Evolutionary conservation across 2,329 filamentous ascomycete species (phyloP).

Genomic region (Colletotrichum acutatum): DNA sequence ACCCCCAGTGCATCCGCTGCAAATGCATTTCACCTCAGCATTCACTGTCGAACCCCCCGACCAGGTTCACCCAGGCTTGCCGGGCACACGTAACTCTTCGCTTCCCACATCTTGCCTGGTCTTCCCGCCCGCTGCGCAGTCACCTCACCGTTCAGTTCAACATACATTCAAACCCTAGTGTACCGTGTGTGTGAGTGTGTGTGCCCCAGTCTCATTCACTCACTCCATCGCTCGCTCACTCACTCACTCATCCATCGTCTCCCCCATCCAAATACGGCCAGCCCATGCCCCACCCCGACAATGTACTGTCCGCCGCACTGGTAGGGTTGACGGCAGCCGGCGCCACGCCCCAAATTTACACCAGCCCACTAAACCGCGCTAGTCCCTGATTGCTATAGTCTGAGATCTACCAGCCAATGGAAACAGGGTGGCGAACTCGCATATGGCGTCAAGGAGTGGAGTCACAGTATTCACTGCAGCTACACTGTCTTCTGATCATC

Average conservation of each 20-base stretch:
- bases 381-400: slow-evolving; percentile 26
- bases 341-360: slow-evolving; percentile 37
- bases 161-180: not conserved
- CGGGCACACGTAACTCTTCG: slow-evolving; percentile 19
- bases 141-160: not conserved
- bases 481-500: slow-evolving; percentile 29
- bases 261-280: slow-evolving; percentile 14
- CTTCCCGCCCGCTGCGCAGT: not conserved
- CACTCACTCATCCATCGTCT: not conserved
- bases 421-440: slow-evolving; percentile 33
- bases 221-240: not conserved
- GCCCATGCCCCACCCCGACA: slow-evolving; percentile 14
- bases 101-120: not conserved
- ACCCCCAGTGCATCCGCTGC: not conserved
- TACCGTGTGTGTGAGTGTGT: too few relatives aligned
- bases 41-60: not conserved
- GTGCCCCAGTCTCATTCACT: not conserved
- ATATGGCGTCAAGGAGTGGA: slow-evolving; percentile 36
- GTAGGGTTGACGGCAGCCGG: slow-evolving; percentile 32
- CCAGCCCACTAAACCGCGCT: slow-evolving; percentile 23
- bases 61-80: slow-evolving; percentile 16
- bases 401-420: slow-evolving; percentile 30
- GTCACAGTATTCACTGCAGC: slow-evolving; percentile 1
- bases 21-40: not conserved
- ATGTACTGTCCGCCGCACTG: slow-evolving; percentile 30